A percentile compares a stretch with the other conserved stretches of the same genome.
These are phyloP conservation scores for Larix sibirica DNA, from an alignment of 83 land plant genomes.

Conservation along the genomic window DNA sequence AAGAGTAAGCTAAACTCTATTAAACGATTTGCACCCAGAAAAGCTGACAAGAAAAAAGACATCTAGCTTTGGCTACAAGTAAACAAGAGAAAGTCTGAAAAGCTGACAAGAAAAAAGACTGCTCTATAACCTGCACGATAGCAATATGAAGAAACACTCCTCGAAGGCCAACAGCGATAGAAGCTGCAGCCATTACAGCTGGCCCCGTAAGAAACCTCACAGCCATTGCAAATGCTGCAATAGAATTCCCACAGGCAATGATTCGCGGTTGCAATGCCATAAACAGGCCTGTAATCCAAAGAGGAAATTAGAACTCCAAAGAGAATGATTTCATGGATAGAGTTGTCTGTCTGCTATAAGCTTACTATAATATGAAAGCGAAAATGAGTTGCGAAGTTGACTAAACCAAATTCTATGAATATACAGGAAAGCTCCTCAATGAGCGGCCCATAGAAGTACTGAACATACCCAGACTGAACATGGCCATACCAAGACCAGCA, in stretches of 20 bases:
- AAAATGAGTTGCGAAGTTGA: not conserved
- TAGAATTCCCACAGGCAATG: slow-evolving; percentile 72
- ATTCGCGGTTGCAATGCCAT: slow-evolving; percentile 71
- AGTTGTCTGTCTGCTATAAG: not conserved
- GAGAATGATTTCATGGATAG: not conserved
- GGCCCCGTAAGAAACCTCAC: slow-evolving; percentile 86
- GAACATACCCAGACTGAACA: slow-evolving; percentile 73
- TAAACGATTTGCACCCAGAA: too few species aligned
- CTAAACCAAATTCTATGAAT: not conserved
- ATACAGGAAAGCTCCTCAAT: not conserved
- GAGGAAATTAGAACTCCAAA: not conserved
- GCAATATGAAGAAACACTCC: slow-evolving; percentile 66
- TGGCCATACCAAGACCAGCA: slow-evolving; percentile 87
- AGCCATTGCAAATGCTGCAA: slow-evolving; percentile 68
- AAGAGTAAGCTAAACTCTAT: too few species aligned
- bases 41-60: too few species aligned
- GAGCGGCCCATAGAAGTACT: not conserved
- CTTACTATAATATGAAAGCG: not conserved
- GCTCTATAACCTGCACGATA: slow-evolving; percentile 61
- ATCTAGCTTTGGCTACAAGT: slow-evolving; percentile 19
- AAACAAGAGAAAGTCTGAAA: slow-evolving; percentile 10
- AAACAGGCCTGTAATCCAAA: slow-evolving; percentile 49
- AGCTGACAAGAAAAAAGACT: not conserved
- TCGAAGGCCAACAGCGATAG: slow-evolving; percentile 69
- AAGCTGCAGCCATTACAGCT: slow-evolving; percentile 74